Evolutionary conservation across 2,329 filamentous ascomycete genomes (phyloP).

Genomic region (Drechslerella dactyloides): DNA sequence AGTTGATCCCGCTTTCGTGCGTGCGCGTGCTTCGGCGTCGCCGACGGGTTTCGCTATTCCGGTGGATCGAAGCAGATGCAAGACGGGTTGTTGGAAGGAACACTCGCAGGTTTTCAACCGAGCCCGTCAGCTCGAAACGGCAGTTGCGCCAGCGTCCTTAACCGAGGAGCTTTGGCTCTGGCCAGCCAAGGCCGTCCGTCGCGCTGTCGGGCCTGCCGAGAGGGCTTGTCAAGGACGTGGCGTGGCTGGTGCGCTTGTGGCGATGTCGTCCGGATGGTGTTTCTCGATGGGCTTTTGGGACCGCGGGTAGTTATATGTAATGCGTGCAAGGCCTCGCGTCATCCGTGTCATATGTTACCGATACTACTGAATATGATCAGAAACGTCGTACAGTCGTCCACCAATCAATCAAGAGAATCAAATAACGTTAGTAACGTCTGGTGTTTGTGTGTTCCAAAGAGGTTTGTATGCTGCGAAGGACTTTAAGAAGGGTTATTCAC

Average conservation of each 20-base stretch:
- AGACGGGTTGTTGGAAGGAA: slow-evolving; percentile 9
- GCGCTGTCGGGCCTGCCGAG: slow-evolving; percentile 43
- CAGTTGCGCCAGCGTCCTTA: neutral
- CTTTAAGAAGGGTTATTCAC: no score
- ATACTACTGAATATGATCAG: no score
- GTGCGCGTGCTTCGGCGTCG: slow-evolving; percentile 41
- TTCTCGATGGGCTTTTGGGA: no score
- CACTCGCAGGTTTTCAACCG: neutral
- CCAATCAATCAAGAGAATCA: no score
- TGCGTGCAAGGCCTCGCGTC: no score
- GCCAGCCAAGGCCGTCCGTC: slow-evolving; percentile 11
- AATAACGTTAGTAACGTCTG: no score
- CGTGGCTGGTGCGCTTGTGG: neutral
- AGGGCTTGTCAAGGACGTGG: slow-evolving; percentile 2
- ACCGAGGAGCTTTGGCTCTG: neutral
- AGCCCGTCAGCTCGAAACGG: neutral
- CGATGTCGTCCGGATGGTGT: neutral
- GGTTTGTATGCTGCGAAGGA: neutral
- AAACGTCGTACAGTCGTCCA: no score
- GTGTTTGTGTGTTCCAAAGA: no score
- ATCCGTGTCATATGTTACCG: no score
- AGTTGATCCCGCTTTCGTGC: slow-evolving; percentile 33
- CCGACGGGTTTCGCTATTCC: slow-evolving; percentile 28
- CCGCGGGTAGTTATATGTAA: no score
- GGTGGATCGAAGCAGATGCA: neutral